phyloP scores from a whole-genome alignment of 1,139 yeast genomes.

The Diutina sp. region DNA sequence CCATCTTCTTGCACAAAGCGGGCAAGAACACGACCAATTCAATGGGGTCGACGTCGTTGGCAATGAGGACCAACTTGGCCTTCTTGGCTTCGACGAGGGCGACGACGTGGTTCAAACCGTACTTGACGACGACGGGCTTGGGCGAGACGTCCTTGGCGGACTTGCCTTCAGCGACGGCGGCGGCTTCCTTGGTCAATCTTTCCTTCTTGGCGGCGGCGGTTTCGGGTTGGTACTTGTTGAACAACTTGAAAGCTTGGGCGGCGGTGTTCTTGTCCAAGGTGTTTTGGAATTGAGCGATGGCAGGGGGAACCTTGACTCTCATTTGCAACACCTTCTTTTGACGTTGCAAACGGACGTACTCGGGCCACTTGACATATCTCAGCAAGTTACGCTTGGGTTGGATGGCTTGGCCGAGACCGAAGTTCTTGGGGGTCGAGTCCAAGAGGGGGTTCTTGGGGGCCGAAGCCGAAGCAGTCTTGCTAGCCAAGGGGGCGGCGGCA shows the following conservation, averaged over 20 bases:
- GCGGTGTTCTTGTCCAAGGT: slow-evolving; percentile 98
- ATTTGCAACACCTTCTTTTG: slow-evolving; percentile 60
- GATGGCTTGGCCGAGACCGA: neutral
- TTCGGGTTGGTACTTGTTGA: slow-evolving; percentile 99
- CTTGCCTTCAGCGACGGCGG: slow-evolving; percentile 97
- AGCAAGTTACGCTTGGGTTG: slow-evolving; percentile 1
- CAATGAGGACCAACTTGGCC: slow-evolving; percentile 91
- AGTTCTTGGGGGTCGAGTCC: slow-evolving; percentile 1
- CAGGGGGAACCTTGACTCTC: slow-evolving; percentile 98
- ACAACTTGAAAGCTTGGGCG: slow-evolving; percentile 87
- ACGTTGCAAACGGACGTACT: neutral
- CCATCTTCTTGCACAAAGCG: slow-evolving; percentile 98
- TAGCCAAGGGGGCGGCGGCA: slow-evolving; percentile 2
- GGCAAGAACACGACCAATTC: slow-evolving; percentile 94
- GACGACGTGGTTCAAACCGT: slow-evolving; percentile 97
- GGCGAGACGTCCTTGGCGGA: slow-evolving; percentile 89
- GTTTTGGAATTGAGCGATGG: slow-evolving; percentile 90
- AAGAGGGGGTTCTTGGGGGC: slow-evolving; percentile 3
- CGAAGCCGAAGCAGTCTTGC: neutral
- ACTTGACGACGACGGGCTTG: slow-evolving; percentile 92
- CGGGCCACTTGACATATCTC: slow-evolving; percentile 2
- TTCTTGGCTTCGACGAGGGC: slow-evolving; percentile 84
- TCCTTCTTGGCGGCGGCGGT: slow-evolving; percentile 95
- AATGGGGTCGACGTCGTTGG: slow-evolving; percentile 98
- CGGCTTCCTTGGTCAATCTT: slow-evolving; percentile 97